Base-by-base conservation (phyloP, 306 rosid species). In the Trifolium subterraneum region DNA sequence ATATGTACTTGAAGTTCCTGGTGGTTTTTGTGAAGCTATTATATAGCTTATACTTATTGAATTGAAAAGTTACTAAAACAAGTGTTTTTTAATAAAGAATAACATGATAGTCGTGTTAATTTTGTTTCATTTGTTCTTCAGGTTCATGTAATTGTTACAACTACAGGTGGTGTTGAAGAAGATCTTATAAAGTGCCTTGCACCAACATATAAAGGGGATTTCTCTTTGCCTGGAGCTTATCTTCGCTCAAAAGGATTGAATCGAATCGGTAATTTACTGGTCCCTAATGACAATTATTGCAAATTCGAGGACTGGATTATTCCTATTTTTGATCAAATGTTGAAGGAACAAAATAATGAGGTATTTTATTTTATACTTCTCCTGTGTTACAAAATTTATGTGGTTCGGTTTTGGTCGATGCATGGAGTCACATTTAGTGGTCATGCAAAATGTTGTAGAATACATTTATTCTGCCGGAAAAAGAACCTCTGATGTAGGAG, bases 231-330 rank as follows among this genome's bases (percentile, higher is more conserved):
- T 4, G 99, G 98, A 48, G 87, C 91, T 12, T 8, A 73, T 63
- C 86, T 94, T 61, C 91, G 95, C 52, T 92, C 97, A 1, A 90
- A 88, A 74, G 99, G 99, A 68, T 71, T 94, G 83, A 94, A 94
- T 83, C 88, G 99, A 54, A 94, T 90, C 23, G 98, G 98, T 74
- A 94, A 94, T 64, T 87, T 94, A 72, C 74, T 94, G 87, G 97
- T 90, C 68, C 99, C 99, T 48, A 94, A 92, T 76, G 95, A 70
- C 29, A 91, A 94, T 74, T 92, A 94, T 71, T 88, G 98, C 88
- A 90, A 88, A 75, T 94, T 94, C 11, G 97, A 94, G 87, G 99
- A 94, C 78, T 94, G 99, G 97, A 87, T 92, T 75, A 82, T 92
- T 78, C 97, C 99, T 33, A 86, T 94, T 72, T 90, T 92, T 60